Evolutionary conservation across 1,139 yeast species (phyloP).

Genomic region (Suhomyces coccinellae): DNA sequence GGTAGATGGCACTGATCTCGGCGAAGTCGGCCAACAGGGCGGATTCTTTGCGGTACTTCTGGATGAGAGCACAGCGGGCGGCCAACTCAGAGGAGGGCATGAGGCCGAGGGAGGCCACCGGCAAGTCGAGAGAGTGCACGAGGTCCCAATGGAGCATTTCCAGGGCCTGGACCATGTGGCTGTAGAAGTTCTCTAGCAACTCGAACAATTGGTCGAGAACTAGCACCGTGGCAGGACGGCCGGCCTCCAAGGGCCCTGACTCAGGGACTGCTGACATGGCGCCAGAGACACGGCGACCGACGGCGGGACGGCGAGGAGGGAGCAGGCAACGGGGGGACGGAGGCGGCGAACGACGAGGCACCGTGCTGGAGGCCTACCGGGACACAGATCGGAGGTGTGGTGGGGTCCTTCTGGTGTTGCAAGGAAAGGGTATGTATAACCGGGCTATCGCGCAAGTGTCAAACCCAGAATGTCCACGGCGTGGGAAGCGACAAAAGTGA

Average conservation of each 20-base stretch:
- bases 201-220: conserved; percentile 13
- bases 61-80: conserved; percentile 12
- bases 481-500: conserved; percentile 3
- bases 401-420: conserved; percentile 4
- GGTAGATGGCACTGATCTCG: conserved; percentile 12
- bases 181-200: conserved; percentile 12
- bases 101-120: conserved; percentile 4
- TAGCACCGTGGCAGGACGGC: conserved; percentile 7
- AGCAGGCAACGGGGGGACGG: not conserved
- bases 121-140: conserved; percentile 7
- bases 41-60: conserved; percentile 13
- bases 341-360: not conserved
- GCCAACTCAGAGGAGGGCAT: conserved; percentile 11
- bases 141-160: conserved; percentile 10
- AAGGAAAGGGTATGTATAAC: conserved; percentile 13
- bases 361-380: not conserved
- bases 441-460: conserved; percentile 14
- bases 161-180: conserved; percentile 13
- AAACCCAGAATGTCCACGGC: conserved; percentile 5
- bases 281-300: not conserved
- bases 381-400: conserved; percentile 2
- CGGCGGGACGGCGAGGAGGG: not conserved
- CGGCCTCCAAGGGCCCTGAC: not conserved
- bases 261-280: conserved; percentile 3
- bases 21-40: conserved; percentile 6